Evolutionary conservation across 495 filamentous ascomycete species (phyloP).

Genomic region (Penicillium pulvis): DNA sequence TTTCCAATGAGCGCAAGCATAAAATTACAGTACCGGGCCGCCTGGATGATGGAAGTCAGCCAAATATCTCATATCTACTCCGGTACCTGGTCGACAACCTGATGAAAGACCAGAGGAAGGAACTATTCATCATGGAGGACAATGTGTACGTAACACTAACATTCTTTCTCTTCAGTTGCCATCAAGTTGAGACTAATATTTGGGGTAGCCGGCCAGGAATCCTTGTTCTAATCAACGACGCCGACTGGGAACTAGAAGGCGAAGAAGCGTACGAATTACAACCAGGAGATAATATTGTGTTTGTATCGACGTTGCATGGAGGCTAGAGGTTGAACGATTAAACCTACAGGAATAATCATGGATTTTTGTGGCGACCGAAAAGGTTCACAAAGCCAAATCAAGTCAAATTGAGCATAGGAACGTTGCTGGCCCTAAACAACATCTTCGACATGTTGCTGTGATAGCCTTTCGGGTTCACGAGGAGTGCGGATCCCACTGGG

Average conservation of each 20-base stretch:
- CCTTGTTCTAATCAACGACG: constrained; percentile 94
- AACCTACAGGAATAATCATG: neutral
- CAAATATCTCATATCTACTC: constrained; percentile 78
- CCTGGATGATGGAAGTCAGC: constrained; percentile 55
- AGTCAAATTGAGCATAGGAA: neutral
- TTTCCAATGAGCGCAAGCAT: constrained; percentile 77
- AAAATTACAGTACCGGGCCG: constrained; percentile 65
- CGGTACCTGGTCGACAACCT: constrained; percentile 76
- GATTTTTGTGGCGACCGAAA: neutral
- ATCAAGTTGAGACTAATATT: constrained; percentile 8
- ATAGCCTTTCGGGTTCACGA: constrained; percentile 49
- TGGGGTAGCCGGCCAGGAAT: constrained; percentile 84
- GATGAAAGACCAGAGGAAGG: constrained; percentile 84
- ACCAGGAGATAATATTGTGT: constrained; percentile 82
- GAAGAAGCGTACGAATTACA: constrained; percentile 87
- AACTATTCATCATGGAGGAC: constrained; percentile 85
- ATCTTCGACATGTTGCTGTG: constrained; percentile 52
- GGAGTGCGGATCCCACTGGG: constrained; percentile 44
- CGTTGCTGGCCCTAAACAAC: constrained; percentile 35
- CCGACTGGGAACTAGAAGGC: constrained; percentile 97
- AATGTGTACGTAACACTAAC: constrained; percentile 69
- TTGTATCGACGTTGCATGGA: constrained; percentile 97
- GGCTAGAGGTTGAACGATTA: constrained; percentile 54
- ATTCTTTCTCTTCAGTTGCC: neutral
- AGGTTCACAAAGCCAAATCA: neutral